These are phyloP conservation scores for Aristolochia contorta DNA, from an alignment of 164 flowering plant species.

Conservation along the genomic window DNA sequence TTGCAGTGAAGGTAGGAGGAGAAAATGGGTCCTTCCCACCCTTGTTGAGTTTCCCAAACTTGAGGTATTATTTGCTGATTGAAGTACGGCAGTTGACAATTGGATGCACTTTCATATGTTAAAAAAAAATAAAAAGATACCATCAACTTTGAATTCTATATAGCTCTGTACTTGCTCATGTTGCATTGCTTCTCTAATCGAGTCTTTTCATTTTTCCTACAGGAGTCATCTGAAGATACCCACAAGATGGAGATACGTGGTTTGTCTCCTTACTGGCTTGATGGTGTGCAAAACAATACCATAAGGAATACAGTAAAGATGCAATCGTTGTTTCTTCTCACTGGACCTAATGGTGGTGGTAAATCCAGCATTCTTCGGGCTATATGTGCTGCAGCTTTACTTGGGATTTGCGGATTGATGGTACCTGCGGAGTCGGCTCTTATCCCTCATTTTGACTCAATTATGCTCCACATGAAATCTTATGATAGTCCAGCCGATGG, in stretches of 20 bases:
- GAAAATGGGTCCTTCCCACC: slow-evolving; percentile 85
- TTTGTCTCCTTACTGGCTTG: slow-evolving; percentile 93
- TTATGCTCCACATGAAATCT: slow-evolving; percentile 97
- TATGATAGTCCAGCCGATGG: slow-evolving; percentile 98
- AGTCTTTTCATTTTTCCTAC: slow-evolving; percentile 13
- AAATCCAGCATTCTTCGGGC: slow-evolving; percentile 95
- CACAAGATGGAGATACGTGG: slow-evolving; percentile 55
- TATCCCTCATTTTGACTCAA: slow-evolving; percentile 90
- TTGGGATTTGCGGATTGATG: slow-evolving; percentile 95
- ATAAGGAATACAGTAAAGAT: slow-evolving; percentile 68
- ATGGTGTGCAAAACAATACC: slow-evolving; percentile 73
- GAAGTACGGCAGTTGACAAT: background rate
- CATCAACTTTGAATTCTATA: background rate
- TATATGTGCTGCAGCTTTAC: slow-evolving; percentile 84
- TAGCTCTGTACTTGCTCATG: no score
- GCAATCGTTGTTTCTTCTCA: slow-evolving; percentile 80
- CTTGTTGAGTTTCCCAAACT: slow-evolving; percentile 33
- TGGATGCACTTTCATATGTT: no score
- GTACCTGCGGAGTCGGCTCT: slow-evolving; percentile 85
- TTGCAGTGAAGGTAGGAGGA: slow-evolving; percentile 94
- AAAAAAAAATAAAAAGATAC: no score
- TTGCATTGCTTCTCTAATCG: background rate
- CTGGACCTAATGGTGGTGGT: slow-evolving; percentile 99
- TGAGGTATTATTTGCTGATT: background rate
- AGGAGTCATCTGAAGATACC: slow-evolving; percentile 31